Conservation (phyloP, 2,329 filamentous ascomycete species). For the Paecilomyces variotii region DNA sequence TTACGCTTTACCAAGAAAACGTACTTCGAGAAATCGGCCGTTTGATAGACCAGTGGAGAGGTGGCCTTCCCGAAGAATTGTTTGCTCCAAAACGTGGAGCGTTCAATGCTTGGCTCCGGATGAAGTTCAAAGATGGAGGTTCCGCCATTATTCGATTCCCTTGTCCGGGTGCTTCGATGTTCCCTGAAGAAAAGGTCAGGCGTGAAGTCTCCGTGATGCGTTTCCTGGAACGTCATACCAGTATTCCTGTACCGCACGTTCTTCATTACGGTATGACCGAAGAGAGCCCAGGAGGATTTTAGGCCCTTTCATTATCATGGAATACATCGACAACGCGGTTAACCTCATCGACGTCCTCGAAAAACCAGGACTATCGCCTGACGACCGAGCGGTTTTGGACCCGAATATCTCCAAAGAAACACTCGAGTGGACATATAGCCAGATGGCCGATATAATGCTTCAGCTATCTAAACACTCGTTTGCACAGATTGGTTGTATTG, state of each 20-base stretch:
- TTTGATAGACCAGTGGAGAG: conserved; percentile 1
- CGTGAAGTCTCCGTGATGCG: conserved; percentile 11
- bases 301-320: conserved; percentile 30
- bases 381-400: conserved; percentile 25
- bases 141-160: conserved; percentile 14
- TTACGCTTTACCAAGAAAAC: background rate
- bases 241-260: conserved; percentile 10
- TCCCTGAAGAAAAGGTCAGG: conserved; percentile 17
- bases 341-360: conserved; percentile 17
- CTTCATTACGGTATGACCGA: conserved; percentile 13
- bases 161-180: conserved; percentile 9
- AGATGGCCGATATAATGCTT: conserved; percentile 36
- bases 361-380: conserved; percentile 11
- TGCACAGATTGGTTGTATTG: conserved; percentile 32
- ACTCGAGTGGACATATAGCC: conserved; percentile 28
- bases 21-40: background rate
- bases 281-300: conserved; percentile 15
- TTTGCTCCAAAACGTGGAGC: conserved; percentile 7
- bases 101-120: conserved; percentile 15
- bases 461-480: conserved; percentile 30
- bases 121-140: conserved; percentile 11
- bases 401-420: conserved; percentile 24
- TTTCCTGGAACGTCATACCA: conserved; percentile 10
- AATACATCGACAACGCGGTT: conserved; percentile 17
- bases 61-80: conserved; percentile 4